These are phyloP conservation scores for Gyrodon lividus DNA, from an alignment of 768 basidiomycete species.

Conservation along the genomic window DNA sequence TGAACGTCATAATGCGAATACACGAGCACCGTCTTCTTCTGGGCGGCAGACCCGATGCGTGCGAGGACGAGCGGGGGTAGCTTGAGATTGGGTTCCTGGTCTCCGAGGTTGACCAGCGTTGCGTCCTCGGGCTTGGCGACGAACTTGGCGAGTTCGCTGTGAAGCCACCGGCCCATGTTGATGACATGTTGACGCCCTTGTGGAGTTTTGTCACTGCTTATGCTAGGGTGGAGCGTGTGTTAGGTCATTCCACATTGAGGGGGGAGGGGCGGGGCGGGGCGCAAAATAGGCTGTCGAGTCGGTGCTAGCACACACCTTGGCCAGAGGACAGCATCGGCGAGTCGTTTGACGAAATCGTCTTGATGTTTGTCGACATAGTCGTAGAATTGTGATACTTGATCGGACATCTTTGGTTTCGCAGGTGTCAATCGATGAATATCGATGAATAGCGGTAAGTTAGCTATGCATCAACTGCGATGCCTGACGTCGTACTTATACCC, in stretches of 20 bases:
- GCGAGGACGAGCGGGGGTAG: neutral
- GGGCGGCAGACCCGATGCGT: neutral
- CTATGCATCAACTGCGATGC: no score
- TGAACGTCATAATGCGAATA: constrained; percentile 95
- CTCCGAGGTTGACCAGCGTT: neutral
- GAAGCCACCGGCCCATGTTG: neutral
- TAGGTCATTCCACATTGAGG: no score
- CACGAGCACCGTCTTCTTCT: constrained; percentile 75
- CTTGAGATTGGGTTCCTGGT: neutral
- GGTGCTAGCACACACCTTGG: neutral
- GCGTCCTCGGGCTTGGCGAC: neutral
- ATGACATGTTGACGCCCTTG: neutral
- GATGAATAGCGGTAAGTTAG: no score
- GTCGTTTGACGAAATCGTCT: neutral
- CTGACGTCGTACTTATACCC: no score
- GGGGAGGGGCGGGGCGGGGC: no score
- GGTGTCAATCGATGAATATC: no score
- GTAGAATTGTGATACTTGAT: neutral
- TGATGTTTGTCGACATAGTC: neutral
- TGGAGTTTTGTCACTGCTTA: neutral
- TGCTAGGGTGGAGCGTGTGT: neutral
- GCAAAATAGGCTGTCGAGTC: no score
- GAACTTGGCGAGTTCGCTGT: neutral
- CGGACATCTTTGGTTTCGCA: no score
- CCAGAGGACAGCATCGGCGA: neutral